These are phyloP conservation scores for Striga asiatica DNA, from an alignment of 257 asterid species.

Conservation along the genomic window DNA sequence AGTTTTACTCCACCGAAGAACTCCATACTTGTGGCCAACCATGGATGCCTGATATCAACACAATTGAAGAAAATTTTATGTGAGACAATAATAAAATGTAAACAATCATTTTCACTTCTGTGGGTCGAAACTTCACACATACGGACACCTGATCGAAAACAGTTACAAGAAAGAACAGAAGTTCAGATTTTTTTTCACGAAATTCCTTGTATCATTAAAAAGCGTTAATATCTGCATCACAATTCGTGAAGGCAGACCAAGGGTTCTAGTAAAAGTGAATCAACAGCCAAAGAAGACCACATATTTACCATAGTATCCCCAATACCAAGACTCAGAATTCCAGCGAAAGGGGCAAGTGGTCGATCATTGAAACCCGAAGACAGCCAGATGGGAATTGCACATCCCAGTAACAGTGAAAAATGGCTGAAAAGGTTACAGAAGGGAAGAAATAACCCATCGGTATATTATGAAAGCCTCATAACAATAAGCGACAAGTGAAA, in stretches of 20 bases:
- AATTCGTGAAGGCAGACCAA: constrained; percentile 5
- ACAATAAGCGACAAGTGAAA: neutral
- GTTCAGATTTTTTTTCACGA: neutral
- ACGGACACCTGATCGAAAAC: neutral
- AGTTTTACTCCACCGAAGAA: constrained; percentile 89
- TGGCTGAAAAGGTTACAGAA: constrained; percentile 45
- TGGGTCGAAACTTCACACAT: neutral
- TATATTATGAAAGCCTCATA: constrained; percentile 6
- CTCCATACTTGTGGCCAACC: constrained; percentile 98
- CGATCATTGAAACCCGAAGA: constrained; percentile 77
- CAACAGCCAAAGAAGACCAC: constrained; percentile 6
- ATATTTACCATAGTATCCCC: constrained; percentile 92
- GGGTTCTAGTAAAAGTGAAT: neutral
- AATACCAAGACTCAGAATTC: constrained; percentile 93
- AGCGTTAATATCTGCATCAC: constrained; percentile 1
- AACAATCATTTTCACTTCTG: neutral
- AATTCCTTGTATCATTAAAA: neutral
- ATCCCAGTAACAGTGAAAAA: constrained; percentile 87
- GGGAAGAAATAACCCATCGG: constrained; percentile 6
- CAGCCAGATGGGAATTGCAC: constrained; percentile 93
- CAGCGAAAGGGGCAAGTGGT: constrained; percentile 95
- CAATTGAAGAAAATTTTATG: constrained; percentile 7
- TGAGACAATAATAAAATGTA: constrained; percentile 1
- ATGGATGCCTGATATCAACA: constrained; percentile 64
- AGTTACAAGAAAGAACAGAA: neutral